Evolutionary conservation across 1,284 basidiomycete species (phyloP).

Genomic region (Chalciporus sp.): DNA sequence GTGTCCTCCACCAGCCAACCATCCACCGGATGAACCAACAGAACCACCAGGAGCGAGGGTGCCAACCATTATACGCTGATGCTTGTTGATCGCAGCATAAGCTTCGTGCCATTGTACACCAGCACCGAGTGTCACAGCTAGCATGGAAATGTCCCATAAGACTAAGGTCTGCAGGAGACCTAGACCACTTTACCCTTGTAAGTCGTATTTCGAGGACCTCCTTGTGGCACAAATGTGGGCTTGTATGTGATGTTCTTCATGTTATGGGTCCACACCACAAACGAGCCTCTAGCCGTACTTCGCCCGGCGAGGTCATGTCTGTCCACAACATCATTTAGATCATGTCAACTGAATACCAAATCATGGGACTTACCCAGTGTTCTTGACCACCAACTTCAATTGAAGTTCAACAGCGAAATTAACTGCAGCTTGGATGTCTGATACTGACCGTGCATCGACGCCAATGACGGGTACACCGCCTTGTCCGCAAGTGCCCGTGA

Average conservation of each 20-base stretch:
- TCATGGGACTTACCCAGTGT: constrained; percentile 40
- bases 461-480: constrained; percentile 46
- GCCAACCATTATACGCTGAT: constrained; percentile 40
- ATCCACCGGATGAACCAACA: constrained; percentile 43
- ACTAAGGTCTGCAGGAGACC: no score
- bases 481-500: constrained; percentile 44
- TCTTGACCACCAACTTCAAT: constrained; percentile 48
- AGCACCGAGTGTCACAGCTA: constrained; percentile 44
- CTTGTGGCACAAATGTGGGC: constrained; percentile 35
- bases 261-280: constrained; percentile 44
- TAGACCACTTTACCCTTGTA: no score
- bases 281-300: constrained; percentile 38
- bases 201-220: no score
- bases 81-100: constrained; percentile 37
- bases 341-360: background rate
- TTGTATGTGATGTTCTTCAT: constrained; percentile 39
- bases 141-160: no score
- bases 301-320: constrained; percentile 42
- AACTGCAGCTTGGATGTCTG: constrained; percentile 40
- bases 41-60: constrained; percentile 40
- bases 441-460: constrained; percentile 41
- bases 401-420: constrained; percentile 35
- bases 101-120: constrained; percentile 50
- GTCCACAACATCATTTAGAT: background rate
- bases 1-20: constrained; percentile 49